Evolutionary conservation across 2,329 filamentous ascomycete species (phyloP).

Genomic region (Xylariales sp.): DNA sequence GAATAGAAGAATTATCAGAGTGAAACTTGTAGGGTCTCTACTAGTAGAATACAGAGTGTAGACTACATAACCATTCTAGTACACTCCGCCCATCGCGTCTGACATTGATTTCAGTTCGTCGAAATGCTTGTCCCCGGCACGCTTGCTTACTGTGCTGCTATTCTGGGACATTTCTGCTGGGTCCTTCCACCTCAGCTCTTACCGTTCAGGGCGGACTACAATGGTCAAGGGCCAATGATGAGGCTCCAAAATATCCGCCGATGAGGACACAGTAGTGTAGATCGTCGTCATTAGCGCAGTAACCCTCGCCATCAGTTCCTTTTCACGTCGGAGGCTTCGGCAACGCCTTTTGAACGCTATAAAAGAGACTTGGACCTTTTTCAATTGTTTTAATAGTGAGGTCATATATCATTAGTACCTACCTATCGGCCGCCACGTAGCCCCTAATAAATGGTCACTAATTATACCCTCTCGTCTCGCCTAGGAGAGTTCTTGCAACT

Average conservation of each 20-base stretch:
- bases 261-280: not conserved
- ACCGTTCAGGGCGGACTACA: conserved; percentile 23
- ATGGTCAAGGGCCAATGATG: conserved; percentile 14
- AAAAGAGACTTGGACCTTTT: not conserved
- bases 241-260: conserved; percentile 16
- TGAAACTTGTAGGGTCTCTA: not conserved
- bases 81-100: conserved; percentile 19
- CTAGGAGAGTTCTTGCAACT: too few species aligned
- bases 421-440: too few species aligned
- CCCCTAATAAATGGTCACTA: too few species aligned
- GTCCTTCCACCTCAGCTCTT: conserved; percentile 26
- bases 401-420: too few species aligned
- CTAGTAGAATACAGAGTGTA: conserved; percentile 12
- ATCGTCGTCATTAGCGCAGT: conserved; percentile 20
- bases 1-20: conserved; percentile 8
- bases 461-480: too few species aligned
- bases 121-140: conserved; percentile 22
- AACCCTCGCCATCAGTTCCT: conserved; percentile 9
- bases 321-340: conserved; percentile 18
- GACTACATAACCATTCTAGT: not conserved
- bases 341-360: conserved; percentile 8
- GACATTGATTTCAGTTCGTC: conserved; percentile 26
- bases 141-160: conserved; percentile 37
- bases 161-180: conserved; percentile 29
- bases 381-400: too few species aligned